Base-by-base conservation (phyloP, 176 grass and related monocot genomes). In the Oryza glumipatula region DNA sequence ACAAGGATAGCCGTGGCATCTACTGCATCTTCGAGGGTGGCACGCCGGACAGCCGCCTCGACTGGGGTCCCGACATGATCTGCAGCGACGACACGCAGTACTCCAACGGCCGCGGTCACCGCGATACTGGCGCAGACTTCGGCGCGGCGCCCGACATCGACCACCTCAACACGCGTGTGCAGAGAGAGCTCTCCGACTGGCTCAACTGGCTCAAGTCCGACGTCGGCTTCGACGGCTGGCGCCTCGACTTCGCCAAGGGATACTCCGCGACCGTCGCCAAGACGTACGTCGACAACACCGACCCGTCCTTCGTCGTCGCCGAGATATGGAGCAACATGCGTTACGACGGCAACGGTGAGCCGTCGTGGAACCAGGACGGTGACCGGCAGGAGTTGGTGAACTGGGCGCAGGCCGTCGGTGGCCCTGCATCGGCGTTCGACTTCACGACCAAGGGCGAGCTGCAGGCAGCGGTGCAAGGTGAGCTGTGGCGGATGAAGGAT, bases 1-100 rank as follows among this genome's bases (percentile, higher is more conserved):
- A 78, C 74, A 91, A 93, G 82, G 95, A 97, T 61, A 51, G 71
- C 3, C 83, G 95, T 22, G 95, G 95, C 65, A 77, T 97, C 70
- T 97, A 97, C 83, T 97, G 94, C 70, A 70, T 97, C 70, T 97
- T 97, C 79, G 88, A 97, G 76, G 94, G 94, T 33, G 95, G 95
- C 58, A 89, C 90, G 10, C 6, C 82, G 1, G 95, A 91, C 61
- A 38, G 45, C 82, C 90, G 88, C 78, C 92, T 97, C 48, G 95
- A 97, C 78, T 97, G 95, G 95, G 95, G 92, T 32, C 92, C 92
- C 14, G 65, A 76, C 65, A 94, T 94, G 95, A 86, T 97, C 83
- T 97, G 92, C 77, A 86, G 92, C 80, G 90, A 97, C 67, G 92
- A 97, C 84, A 81, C 88, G 21, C 77, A 91, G 76, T 97, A 84